Base-by-base conservation (phyloP, 257 asterid genomes). In the Solanum paucissectum region DNA sequence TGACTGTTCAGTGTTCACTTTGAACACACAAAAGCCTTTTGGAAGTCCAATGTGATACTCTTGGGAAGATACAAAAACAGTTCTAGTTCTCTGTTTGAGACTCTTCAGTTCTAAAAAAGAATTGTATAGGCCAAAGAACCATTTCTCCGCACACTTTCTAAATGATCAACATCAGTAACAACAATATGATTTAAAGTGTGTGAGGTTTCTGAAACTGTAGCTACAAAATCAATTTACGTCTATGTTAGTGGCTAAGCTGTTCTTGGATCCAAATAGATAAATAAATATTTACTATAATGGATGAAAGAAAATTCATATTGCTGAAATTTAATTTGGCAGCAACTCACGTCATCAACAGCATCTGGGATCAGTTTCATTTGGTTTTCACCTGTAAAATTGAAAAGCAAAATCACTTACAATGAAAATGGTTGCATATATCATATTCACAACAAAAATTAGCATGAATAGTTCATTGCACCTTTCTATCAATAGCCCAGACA, bases 281-380 rank as follows among this genome's bases (percentile, higher is more conserved):
- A 55, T 6, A 55, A 55, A 18, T 55, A 55, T 55, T 18, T 55
- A 55, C 64, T 20, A 72, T 33, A 33, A 72, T 18, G 79, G 79
- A 12, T 37, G 60, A 40, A 76, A 12, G 2, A 25, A 40, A 77
- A 42, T n/a, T 23, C 3, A 6, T 21, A 69, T 23, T 6, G 83
- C 34, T 40, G 27, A 37, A 73, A 20, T 34, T 75, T 71, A 71
- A 71, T 76, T 76, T 40, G 36, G 60, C 9, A 76, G 83, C 60
- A 88, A 88, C 94, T 91, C 72, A 90, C 92, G 84, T 93, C 92
- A 20, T 94, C 95, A 21, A 93, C 91, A 36, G 94, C 94, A 5
- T 92, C 89, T 5, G 96, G 94, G 46, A 95, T 87, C 64, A 94
- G 84, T 27, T 85, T 34, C n/a, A 94, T 90, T 88, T 95, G 98